Conservation (phyloP, 495 filamentous ascomycete genomes). For the Xylaria longipes region DNA sequence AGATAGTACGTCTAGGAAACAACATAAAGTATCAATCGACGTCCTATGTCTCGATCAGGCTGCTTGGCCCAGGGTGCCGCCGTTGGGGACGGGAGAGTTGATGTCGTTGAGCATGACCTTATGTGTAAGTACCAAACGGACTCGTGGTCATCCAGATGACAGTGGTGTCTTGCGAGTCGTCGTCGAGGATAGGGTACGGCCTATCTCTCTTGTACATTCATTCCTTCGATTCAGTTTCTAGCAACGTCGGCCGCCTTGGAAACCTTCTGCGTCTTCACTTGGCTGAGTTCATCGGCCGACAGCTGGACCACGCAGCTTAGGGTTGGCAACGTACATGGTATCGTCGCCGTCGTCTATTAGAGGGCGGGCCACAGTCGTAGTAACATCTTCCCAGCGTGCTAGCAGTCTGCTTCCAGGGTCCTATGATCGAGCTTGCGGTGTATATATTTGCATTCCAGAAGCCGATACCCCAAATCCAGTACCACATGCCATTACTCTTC, state of each 20-base stretch:
- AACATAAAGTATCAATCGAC: slow-evolving; percentile 66
- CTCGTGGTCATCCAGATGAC: slow-evolving; percentile 56
- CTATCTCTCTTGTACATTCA: slow-evolving; percentile 64
- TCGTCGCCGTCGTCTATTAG: slow-evolving; percentile 65
- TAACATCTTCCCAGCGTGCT: slow-evolving; percentile 50
- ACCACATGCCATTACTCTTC: slow-evolving; percentile 51
- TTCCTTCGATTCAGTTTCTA: slow-evolving; percentile 57
- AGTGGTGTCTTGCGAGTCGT: slow-evolving; percentile 51
- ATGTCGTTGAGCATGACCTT: slow-evolving; percentile 47
- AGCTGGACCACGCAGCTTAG: slow-evolving; percentile 61
- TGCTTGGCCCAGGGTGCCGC: slow-evolving; percentile 60
- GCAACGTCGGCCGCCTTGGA: slow-evolving; percentile 42
- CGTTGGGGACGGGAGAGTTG: slow-evolving; percentile 48
- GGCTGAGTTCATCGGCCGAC: slow-evolving; percentile 49
- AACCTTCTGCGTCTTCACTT: slow-evolving; percentile 52
- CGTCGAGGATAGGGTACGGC: slow-evolving; percentile 60
- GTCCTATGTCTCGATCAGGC: slow-evolving; percentile 58
- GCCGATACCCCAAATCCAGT: slow-evolving; percentile 65
- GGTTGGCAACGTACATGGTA: slow-evolving; percentile 62
- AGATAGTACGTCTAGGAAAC: slow-evolving; percentile 59
- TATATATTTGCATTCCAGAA: slow-evolving; percentile 56
- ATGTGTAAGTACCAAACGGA: slow-evolving; percentile 55
- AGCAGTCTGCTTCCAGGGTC: slow-evolving; percentile 35
- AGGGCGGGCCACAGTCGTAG: slow-evolving; percentile 65
- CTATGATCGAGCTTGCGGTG: slow-evolving; percentile 43